These are phyloP conservation scores for Raffaelea ambrosiae DNA, from an alignment of 2,329 filamentous ascomycete species.

Conservation along the genomic window DNA sequence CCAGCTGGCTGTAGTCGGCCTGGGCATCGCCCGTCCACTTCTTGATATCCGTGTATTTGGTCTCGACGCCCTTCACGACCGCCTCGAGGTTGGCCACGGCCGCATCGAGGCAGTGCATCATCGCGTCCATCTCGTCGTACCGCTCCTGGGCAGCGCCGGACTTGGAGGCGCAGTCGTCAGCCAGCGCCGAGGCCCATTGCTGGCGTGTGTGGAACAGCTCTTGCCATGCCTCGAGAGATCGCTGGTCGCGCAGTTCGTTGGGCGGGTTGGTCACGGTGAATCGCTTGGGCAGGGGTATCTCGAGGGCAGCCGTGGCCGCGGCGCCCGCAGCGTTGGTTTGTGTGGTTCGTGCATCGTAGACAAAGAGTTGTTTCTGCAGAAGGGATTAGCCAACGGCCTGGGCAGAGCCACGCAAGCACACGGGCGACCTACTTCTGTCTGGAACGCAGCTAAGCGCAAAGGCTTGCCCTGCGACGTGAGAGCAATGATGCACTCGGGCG, in stretches of 20 bases:
- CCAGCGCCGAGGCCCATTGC: slow-evolving; percentile 66
- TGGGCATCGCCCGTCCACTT: slow-evolving; percentile 62
- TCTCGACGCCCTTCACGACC: slow-evolving; percentile 62
- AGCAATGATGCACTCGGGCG: slow-evolving; percentile 71
- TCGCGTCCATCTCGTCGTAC: slow-evolving; percentile 65
- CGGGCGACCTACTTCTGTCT: slow-evolving; percentile 58
- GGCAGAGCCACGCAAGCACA: not conserved
- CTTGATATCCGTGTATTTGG: slow-evolving; percentile 62
- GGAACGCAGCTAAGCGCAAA: slow-evolving; percentile 70
- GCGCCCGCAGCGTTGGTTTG: slow-evolving; percentile 42
- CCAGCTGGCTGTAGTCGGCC: slow-evolving; percentile 56
- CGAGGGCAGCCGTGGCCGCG: slow-evolving; percentile 32
- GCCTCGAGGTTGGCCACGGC: slow-evolving; percentile 78
- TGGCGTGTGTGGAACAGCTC: slow-evolving; percentile 73
- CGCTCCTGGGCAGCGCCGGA: slow-evolving; percentile 53
- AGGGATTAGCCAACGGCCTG: not conserved
- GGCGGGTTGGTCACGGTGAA: slow-evolving; percentile 60
- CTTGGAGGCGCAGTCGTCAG: slow-evolving; percentile 61
- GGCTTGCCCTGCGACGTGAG: slow-evolving; percentile 80
- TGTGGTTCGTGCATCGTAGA: slow-evolving; percentile 78
- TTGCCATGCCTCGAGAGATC: slow-evolving; percentile 80
- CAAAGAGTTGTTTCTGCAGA: slow-evolving; percentile 71
- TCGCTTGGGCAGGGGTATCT: slow-evolving; percentile 42
- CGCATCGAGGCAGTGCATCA: slow-evolving; percentile 71
- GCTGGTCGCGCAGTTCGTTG: slow-evolving; percentile 73